Base-by-base conservation (phyloP, 441 rosid species). In the Gossypium davidsonii region DNA sequence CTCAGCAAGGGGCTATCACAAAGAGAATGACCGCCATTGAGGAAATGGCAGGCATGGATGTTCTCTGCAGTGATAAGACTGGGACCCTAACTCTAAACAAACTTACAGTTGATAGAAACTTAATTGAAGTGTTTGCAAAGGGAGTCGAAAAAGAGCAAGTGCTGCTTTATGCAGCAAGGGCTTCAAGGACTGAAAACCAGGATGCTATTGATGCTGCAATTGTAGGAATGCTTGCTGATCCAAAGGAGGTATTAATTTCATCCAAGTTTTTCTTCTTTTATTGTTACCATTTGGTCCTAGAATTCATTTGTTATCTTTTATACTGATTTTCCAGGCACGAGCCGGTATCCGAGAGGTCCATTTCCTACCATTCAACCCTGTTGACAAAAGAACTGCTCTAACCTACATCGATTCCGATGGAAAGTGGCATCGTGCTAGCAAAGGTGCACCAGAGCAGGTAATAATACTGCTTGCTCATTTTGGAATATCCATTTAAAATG, bases 161-260 rank as follows among this genome's bases (percentile, higher is more conserved):
- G 18, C 64, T 91, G 15, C 93, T 93, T 74, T 89, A 89, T 1
- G 97, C 98, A 14, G 97, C 98, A 42, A 84, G 96, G 80, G 97
- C 98, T 74, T 93, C 98, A 68, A 93, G 98, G 80, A 85, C 84
- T 9, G 97, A 94, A 84, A 94, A 94, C 79, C 98, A 94, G 85
- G 98, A 94, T 73, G 98, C 98, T 67, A 92, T 94, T 85, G 98
- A 93, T 86, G 92, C 98, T 77, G 97, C 97, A 31, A 93, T 93
- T 74, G 98, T 93, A 14, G 97, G 96, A 20, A 93, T 91, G 98
- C 96, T 93, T 77, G 96, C 93, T 34, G 97, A 93, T 78, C 97
- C 97, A 15, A 93, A 86, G 79, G 98, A 93, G 93, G 97, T 91
- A 78, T 20, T 55, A 1, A 59, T 17, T 63, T 69, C 20, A 20